These are phyloP conservation scores for Rhizophlyctis rosea DNA, from an alignment of 192 early-diverging fungal genomes.

Conservation along the genomic window DNA sequence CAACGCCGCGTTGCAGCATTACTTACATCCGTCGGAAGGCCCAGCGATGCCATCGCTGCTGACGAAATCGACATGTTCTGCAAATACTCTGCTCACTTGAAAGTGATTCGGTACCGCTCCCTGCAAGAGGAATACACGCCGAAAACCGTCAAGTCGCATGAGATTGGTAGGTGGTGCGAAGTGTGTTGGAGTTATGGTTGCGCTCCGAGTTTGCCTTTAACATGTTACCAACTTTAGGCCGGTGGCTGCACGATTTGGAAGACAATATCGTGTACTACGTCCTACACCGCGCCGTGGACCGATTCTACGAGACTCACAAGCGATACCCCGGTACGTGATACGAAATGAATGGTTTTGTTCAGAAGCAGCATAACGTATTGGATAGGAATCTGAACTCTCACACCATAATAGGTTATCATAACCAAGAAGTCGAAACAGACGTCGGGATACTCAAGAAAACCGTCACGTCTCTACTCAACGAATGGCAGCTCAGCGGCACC, in stretches of 20 bases:
- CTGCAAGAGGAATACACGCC: slow-evolving; percentile 52
- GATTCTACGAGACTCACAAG: slow-evolving; percentile 52
- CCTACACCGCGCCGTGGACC: slow-evolving; percentile 62
- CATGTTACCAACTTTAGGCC: slow-evolving; percentile 26
- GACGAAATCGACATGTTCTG: slow-evolving; percentile 76
- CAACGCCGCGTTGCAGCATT: slow-evolving; percentile 24
- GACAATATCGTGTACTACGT: slow-evolving; percentile 63
- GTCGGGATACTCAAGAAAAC: slow-evolving; percentile 50
- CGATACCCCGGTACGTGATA: slow-evolving; percentile 68
- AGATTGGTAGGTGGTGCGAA: slow-evolving; percentile 45
- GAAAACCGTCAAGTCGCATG: slow-evolving; percentile 3
- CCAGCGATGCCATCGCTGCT: slow-evolving; percentile 50
- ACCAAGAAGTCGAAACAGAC: slow-evolving; percentile 50
- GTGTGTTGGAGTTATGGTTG: background rate
- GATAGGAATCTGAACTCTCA: too few species aligned
- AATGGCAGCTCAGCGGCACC: slow-evolving; percentile 33
- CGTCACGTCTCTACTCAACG: slow-evolving; percentile 38
- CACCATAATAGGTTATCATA: slow-evolving; percentile 33
- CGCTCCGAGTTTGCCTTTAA: slow-evolving; percentile 30
- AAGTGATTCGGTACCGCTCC: slow-evolving; percentile 64
- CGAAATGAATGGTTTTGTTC: too few species aligned
- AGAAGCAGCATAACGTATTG: too few species aligned
- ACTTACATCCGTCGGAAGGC: slow-evolving; percentile 43
- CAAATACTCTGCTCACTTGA: slow-evolving; percentile 71
- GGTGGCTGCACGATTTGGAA: slow-evolving; percentile 50